These are phyloP conservation scores for Tetracladium marchalianum DNA, from an alignment of 495 filamentous ascomycete species.

Conservation along the genomic window DNA sequence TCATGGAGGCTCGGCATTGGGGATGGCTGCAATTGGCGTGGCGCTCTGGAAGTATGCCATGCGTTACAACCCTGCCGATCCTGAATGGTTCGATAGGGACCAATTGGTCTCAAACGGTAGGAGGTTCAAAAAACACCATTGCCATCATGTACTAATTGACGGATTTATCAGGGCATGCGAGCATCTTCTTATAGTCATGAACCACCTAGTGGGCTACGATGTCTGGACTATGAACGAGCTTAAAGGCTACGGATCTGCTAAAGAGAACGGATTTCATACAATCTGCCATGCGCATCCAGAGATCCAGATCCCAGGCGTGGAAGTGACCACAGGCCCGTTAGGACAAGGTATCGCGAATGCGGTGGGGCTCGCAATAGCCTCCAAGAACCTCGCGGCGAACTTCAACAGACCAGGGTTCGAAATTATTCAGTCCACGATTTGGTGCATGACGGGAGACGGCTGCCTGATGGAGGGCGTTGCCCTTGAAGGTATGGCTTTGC, in stretches of 20 bases:
- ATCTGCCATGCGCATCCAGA: slow-evolving; percentile 52
- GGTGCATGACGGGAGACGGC: slow-evolving; percentile 49
- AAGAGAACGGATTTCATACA: slow-evolving; percentile 4
- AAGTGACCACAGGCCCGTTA: slow-evolving; percentile 53
- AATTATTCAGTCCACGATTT: slow-evolving; percentile 39
- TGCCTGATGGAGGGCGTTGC: slow-evolving; percentile 51
- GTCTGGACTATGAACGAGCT: slow-evolving; percentile 7
- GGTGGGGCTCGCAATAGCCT: slow-evolving; percentile 48
- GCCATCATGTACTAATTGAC: background rate
- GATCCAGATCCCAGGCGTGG: slow-evolving; percentile 50
- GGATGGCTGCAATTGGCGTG: slow-evolving; percentile 46
- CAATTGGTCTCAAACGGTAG: slow-evolving; percentile 1
- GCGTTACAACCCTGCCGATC: slow-evolving; percentile 38
- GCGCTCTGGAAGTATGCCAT: slow-evolving; percentile 43
- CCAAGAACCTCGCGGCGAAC: slow-evolving; percentile 42
- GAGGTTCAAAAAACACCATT: background rate
- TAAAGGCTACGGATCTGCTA: slow-evolving; percentile 1
- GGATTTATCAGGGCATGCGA: slow-evolving; percentile 4
- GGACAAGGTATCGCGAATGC: slow-evolving; percentile 52
- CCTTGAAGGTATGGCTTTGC: too few species aligned
- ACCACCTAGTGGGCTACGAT: slow-evolving; percentile 5
- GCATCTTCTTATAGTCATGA: slow-evolving; percentile 6
- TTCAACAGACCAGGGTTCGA: slow-evolving; percentile 44
- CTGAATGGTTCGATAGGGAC: slow-evolving; percentile 8
- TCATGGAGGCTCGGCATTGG: slow-evolving; percentile 27